Conservation (phyloP, 805 yeast species). For the Myxozyma neotropica region DNA sequence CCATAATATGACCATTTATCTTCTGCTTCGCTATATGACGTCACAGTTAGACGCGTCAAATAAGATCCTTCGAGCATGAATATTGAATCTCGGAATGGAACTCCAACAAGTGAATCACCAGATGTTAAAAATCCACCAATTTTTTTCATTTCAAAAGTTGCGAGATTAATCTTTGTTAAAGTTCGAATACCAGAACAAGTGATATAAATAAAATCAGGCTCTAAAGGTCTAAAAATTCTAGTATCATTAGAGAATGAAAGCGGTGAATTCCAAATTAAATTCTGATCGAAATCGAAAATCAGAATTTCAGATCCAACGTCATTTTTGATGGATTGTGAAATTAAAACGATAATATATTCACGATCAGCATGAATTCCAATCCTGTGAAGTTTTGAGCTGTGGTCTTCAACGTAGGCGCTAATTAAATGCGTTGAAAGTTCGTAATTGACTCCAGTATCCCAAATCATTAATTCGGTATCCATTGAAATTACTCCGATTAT, state of each 20-base stretch:
- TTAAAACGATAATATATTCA: slow-evolving; percentile 23
- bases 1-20: slow-evolving; percentile 33
- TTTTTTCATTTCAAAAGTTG: slow-evolving; percentile 2
- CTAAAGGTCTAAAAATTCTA: slow-evolving; percentile 23
- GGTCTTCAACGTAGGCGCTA: not conserved
- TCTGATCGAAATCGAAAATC: slow-evolving; percentile 29
- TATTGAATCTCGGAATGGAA: slow-evolving; percentile 33
- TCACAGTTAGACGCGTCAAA: slow-evolving; percentile 30
- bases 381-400: slow-evolving; percentile 9
- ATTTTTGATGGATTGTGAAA: slow-evolving; percentile 14
- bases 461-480: slow-evolving; percentile 30
- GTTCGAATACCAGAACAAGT: slow-evolving; percentile 34
- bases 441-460: slow-evolving; percentile 29
- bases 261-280: slow-evolving; percentile 15
- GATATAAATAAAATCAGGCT: slow-evolving; percentile 23
- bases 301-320: slow-evolving; percentile 22
- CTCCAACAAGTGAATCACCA: slow-evolving; percentile 33
- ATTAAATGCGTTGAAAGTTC: slow-evolving; percentile 23
- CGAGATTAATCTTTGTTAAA: slow-evolving; percentile 20
- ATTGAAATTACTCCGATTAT: slow-evolving; percentile 26
- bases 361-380: slow-evolving; percentile 24
- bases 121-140: slow-evolving; percentile 32
- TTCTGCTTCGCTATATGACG: slow-evolving; percentile 21
- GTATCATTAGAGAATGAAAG: slow-evolving; percentile 23
- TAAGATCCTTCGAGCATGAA: slow-evolving; percentile 34